Evolutionary conservation across 208 protist genomes (phyloP), one percentile per base, ranked within the genome.

Genomic region (Herpetomonas samuelpessoai): DNA sequence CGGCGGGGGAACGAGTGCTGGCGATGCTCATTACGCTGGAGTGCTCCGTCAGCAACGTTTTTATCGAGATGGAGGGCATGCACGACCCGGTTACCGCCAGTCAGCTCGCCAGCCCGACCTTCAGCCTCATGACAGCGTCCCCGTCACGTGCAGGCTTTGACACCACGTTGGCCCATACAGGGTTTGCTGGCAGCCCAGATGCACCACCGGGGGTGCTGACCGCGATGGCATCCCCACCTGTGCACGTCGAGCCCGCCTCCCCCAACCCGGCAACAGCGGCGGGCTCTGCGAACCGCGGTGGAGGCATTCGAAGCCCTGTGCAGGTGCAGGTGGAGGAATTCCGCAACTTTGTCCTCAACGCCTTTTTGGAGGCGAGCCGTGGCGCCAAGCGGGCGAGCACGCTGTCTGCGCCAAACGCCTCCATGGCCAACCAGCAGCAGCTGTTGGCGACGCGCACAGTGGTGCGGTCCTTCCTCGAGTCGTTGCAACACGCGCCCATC

Each of bases 371-470:
- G 44, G 44, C 44, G 16, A 48, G 44, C 44, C 16, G 19, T 4
- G 44, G 4, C 10, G 4, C 44, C 4, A 48, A 48, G 44, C 4
- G 19, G 44, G 44, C 44, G 19, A 48, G 4, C 16, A 14, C 35
- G 35, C 6, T 18, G 9, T 18, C 9, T 14, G 14, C 35, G 9
- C 6, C 6, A 6, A 48, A 6, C 44, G 4, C 44, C 16, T 48
- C 44, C 16, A 48, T 48, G 44, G 44, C 44, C 10, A 48, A 48
- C 44, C 44, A 48, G 44, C 44, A 48, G 44, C 44, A 48, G 44
- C 44, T 48, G 44, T 19, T 48, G 4, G 44, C 44, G 16, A 48
- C 44, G 19, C 4, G 44, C 10, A 48, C 44, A 4, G 44, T 48
- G 16, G 44, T 48, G 44, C 44, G 44, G 44, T 48, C 44, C 16